A percentile compares a stretch with the other conserved stretches of the same genome.
phyloP scores from a whole-genome alignment of 805 yeast species.

The Yarrowia bubula region DNA sequence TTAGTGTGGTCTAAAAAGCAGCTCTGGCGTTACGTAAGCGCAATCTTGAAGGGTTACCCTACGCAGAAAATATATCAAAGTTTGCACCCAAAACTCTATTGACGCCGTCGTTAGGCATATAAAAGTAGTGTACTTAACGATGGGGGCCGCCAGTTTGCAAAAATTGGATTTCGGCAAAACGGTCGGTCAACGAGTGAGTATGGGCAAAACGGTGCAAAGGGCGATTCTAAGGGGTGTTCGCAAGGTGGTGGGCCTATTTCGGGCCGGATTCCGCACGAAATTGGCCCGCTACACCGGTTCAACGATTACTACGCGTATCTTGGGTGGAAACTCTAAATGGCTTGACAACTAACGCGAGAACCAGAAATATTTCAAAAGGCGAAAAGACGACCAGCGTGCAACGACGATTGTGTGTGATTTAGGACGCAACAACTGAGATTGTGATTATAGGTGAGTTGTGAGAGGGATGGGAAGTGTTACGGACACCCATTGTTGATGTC shows the following conservation, averaged over 20 bases:
- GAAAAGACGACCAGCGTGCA: neutral
- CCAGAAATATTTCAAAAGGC: slow-evolving; percentile 1
- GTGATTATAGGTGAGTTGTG: slow-evolving; percentile 18
- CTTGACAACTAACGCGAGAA: slow-evolving; percentile 15
- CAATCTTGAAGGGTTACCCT: slow-evolving; percentile 22
- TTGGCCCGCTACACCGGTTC: neutral
- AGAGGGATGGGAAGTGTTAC: neutral
- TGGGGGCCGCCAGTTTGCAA: slow-evolving; percentile 26
- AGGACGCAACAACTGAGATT: slow-evolving; percentile 16
- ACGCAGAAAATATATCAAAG: slow-evolving; percentile 5
- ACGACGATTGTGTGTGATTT: slow-evolving; percentile 1
- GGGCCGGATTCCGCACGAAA: neutral
- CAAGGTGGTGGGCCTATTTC: neutral
- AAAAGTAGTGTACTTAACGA: slow-evolving; percentile 27
- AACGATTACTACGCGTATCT: slow-evolving; percentile 9
- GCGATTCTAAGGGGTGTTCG: neutral
- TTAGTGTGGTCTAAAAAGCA: neutral
- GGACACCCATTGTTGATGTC: neutral
- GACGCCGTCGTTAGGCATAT: slow-evolving; percentile 20
- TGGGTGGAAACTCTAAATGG: slow-evolving; percentile 8
- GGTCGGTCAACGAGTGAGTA: slow-evolving; percentile 16
- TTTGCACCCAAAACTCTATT: slow-evolving; percentile 14
- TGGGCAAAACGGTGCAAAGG: neutral
- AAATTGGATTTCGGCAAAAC: slow-evolving; percentile 19
- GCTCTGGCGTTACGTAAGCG: slow-evolving; percentile 5